Evolutionary conservation across 2,329 filamentous ascomycete genomes (phyloP), one percentile per base, ranked within the genome.

Genomic region (Biscogniauxia marginata): DNA sequence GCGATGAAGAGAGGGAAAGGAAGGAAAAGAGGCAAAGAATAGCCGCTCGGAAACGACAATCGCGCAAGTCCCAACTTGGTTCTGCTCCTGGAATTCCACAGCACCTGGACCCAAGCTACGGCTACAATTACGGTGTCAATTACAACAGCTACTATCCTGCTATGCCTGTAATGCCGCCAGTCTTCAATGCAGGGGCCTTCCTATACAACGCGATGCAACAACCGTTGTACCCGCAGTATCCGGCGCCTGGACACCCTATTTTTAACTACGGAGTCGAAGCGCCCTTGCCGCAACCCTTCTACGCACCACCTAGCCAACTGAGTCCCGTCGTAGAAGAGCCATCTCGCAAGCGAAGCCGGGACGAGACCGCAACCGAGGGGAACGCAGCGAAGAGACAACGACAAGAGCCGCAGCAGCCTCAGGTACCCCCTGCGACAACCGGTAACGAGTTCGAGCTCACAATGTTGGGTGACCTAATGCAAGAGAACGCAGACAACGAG

Each of bases 301-400:
- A 4, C 20, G 4, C 16, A 11, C 48, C 23, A 8, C 4, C 13
- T 9, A 8, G 8, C n/a, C 24, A 19, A 34, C 48, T 30, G 11
- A 21, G n/a, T 21, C 53, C 22, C 9, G n/a, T 21, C 3, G 7
- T 23, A 22, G 24, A 1, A 9, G 34, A 20, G n/a, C 4, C 43
- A n/a, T 3, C 30, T n/a, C 20, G 24, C 4, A 62, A 62, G 39
- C 59, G 59, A 25, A 19, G 16, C 11, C 47, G 43, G 16, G 53
- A 59, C 11, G 49, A 52, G 24, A 24, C 44, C 16, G 23, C 20
- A 19, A 11, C n/a, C 2, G 50, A 54, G 24, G 51, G 50, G 18
- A 24, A 0, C n/a, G 25, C 57, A 8, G 13, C 24, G 16, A 58
- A 53, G 24, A 57, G 20, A 24, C 49, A 7, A 13, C 49, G 51